phyloP scores from a whole-genome alignment of 495 filamentous ascomycete species.

The Aeminium ludgeri region DNA sequence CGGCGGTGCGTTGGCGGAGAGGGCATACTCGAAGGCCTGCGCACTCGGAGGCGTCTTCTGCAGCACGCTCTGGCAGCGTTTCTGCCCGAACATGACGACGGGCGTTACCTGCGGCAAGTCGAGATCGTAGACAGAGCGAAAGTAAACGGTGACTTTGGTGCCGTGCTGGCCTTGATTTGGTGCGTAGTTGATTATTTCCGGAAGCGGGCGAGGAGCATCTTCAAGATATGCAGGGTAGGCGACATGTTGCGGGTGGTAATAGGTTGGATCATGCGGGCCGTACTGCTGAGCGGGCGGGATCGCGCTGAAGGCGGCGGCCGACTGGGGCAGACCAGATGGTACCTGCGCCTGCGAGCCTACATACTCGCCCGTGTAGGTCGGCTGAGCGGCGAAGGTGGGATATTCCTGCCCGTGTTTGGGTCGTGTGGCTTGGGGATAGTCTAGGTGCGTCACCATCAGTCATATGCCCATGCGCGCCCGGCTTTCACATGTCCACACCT shows the following conservation, averaged over 20 bases:
- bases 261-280: constrained; percentile 23
- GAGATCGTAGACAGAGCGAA: constrained; percentile 57
- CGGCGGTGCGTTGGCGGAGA: constrained; percentile 55
- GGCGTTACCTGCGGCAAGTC: constrained; percentile 38
- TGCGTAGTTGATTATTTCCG: constrained; percentile 48
- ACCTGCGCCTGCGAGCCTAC: constrained; percentile 21
- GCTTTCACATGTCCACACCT: constrained; percentile 9
- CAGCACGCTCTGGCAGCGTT: constrained; percentile 46
- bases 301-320: constrained; percentile 13
- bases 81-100: constrained; percentile 58
- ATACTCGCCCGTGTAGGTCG: constrained; percentile 20
- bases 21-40: constrained; percentile 48
- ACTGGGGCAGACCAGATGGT: constrained; percentile 20
- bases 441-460: constrained; percentile 14
- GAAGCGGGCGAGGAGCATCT: constrained; percentile 32
- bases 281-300: constrained; percentile 21
- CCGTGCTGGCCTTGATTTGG: constrained; percentile 52
- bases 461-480: constrained; percentile 11
- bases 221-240: constrained; percentile 36
- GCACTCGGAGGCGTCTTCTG: constrained; percentile 42
- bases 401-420: constrained; percentile 24
- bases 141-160: constrained; percentile 51
- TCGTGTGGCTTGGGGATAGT: constrained; percentile 24
- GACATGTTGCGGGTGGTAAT: constrained; percentile 29
- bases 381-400: constrained; percentile 21